Conservation (phyloP, 345 rosid genomes). For the Capsella bursapastoris region DNA sequence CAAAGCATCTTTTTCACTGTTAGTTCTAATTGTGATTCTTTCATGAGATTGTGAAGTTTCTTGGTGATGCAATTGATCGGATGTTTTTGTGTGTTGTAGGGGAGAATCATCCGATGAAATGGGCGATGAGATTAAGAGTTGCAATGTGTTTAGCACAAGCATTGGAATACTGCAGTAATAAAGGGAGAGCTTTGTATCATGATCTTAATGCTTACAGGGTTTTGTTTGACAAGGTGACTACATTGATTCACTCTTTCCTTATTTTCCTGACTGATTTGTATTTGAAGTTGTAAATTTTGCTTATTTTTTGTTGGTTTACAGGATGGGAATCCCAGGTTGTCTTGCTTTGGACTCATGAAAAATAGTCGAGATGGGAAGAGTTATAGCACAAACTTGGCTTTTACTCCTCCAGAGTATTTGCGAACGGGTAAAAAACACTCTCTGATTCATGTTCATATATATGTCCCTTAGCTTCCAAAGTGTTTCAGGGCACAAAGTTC, state of each 20-base stretch:
- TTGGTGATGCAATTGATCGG: not conserved
- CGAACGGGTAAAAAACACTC: constrained; percentile 66
- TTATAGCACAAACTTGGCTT: constrained; percentile 96
- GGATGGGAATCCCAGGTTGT: constrained; percentile 95
- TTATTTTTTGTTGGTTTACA: constrained; percentile 33
- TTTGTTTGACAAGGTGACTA: constrained; percentile 80
- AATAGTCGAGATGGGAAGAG: constrained; percentile 99
- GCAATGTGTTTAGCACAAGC: constrained; percentile 91
- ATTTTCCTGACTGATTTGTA: not conserved
- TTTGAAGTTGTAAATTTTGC: not conserved
- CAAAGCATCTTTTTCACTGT: constrained; percentile 98
- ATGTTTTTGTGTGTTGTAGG: constrained; percentile 48
- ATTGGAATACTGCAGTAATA: constrained; percentile 79
- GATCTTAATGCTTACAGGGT: constrained; percentile 96
- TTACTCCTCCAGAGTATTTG: constrained; percentile 97
- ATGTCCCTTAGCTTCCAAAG: not conserved
- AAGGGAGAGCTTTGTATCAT: constrained; percentile 92
- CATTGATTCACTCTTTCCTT: not conserved
- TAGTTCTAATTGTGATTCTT: constrained; percentile 31
- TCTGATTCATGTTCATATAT: not conserved
- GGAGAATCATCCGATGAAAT: constrained; percentile 98
- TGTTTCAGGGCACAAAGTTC: not conserved
- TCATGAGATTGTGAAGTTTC: constrained; percentile 8
- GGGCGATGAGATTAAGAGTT: constrained; percentile 97
- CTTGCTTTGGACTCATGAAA: constrained; percentile 97